Base-by-base conservation (phyloP, 495 filamentous ascomycete genomes). In the Daldinia bambusicola region DNA sequence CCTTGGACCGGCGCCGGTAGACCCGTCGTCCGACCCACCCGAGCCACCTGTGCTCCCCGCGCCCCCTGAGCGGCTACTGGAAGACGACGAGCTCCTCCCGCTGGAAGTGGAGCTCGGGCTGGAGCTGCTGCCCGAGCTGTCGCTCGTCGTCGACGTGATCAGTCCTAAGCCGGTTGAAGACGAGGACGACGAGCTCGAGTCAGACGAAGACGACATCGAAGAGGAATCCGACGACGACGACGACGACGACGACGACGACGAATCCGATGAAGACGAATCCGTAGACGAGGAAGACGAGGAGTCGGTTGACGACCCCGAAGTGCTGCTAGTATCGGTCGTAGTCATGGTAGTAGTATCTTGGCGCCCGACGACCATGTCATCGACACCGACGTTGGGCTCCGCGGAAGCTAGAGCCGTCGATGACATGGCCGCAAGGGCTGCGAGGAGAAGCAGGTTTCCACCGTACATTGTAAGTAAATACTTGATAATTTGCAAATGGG, bases 291-390 rank as follows among this genome's bases (percentile, higher is more conserved):
- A 18, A 20, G 16, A 2, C 9, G 43, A 48, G 43, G 18, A 48
- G 20, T 1, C 8, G 6, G 3, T 22, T 20, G 43, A 20, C 16
- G 43, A 48, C 10, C 16, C 1, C 8, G 43, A 48, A 48, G 16
- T 48, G 37, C 9, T 40, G 16, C 16, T 8, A 9, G 7, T 48
- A 22, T 48, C 43, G 1, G 43, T 48, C 20, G 20, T 48, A 16
- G 18, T 48, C 10, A 48, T 5, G 16, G 43, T 48, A 2, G 16
- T 48, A 2, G 43, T 48, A 2, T 48, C 43, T 16, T 48, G 18
- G 2, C 43, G 43, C 7, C 5, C 9, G 18, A 83, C 77, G 12
- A 88, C 26, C 26, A 3, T 66, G 10, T 86, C 31, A 31, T 37
- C n/a, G 16, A 14, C 18, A 3, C 10, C 18, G 20, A 48, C 16